phyloP scores from a whole-genome alignment of 1,284 basidiomycete genomes.

The Fomitopsis schrenkii region DNA sequence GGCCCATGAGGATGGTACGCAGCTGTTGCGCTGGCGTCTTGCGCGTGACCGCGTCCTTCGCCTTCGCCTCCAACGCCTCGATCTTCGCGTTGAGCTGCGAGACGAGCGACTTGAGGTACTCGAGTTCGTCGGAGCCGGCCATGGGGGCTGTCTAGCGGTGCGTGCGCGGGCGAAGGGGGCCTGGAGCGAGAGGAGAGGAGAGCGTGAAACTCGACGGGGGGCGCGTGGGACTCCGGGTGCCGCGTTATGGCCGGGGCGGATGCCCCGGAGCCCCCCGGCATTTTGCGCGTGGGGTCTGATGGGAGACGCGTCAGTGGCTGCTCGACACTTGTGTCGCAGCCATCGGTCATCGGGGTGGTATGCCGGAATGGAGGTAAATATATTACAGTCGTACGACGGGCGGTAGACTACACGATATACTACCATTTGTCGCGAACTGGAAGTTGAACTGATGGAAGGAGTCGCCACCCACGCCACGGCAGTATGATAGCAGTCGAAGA shows the following conservation, averaged over 20 bases:
- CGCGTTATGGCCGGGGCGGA: not conserved
- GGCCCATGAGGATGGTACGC: slow-evolving; percentile 91
- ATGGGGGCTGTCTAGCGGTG: slow-evolving; percentile 29
- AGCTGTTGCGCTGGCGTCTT: slow-evolving; percentile 77
- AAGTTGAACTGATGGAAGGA: no score
- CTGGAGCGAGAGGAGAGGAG: not conserved
- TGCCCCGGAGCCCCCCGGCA: not conserved
- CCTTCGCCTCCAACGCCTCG: slow-evolving; percentile 60
- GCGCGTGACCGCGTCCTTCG: slow-evolving; percentile 38
- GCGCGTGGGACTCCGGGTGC: not conserved
- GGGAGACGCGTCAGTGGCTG: not conserved
- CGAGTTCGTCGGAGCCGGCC: slow-evolving; percentile 70
- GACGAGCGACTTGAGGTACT: slow-evolving; percentile 88
- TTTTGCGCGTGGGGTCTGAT: not conserved
- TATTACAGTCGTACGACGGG: not conserved
- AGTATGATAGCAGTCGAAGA: not conserved
- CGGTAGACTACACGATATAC: no score
- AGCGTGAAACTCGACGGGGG: not conserved
- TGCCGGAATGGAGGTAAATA: not conserved
- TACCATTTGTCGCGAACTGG: no score
- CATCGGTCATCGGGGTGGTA: no score
- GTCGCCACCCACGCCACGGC: not conserved
- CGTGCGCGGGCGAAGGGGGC: not conserved
- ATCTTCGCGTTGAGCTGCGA: slow-evolving; percentile 82
- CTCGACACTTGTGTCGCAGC: not conserved